Evolutionary conservation across 257 asterid species (phyloP).

Genomic region (Solanum pinnatisectum): DNA sequence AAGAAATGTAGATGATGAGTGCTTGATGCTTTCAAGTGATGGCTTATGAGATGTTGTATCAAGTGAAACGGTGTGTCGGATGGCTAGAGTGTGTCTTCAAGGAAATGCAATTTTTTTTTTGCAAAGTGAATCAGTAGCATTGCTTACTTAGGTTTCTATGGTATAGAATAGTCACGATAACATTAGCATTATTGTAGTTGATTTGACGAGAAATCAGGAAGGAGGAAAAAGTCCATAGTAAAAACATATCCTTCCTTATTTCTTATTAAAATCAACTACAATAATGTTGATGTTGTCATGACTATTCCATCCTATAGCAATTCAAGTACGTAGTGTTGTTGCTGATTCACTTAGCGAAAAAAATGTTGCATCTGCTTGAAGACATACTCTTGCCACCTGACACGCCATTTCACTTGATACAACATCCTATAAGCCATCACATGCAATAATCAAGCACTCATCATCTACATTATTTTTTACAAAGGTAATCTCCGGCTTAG

Average conservation of each 20-base stretch:
- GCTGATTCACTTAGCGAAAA: conserved; percentile 2
- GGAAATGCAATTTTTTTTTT: too few species aligned
- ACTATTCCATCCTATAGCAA: neutral
- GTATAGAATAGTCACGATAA: neutral
- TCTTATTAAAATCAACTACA: conserved; percentile 2
- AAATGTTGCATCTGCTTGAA: neutral
- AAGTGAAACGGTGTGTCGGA: too few species aligned
- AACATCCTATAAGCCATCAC: too few species aligned
- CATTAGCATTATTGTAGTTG: conserved; percentile 1
- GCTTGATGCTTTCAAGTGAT: too few species aligned
- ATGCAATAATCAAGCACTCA: too few species aligned
- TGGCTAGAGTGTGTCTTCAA: too few species aligned
- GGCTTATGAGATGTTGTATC: too few species aligned
- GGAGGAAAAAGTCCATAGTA: neutral
- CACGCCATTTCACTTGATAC: too few species aligned
- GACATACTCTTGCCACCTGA: neutral
- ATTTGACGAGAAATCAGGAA: neutral
- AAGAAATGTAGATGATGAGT: too few species aligned
- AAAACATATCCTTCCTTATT: neutral
- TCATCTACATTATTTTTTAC: too few species aligned
- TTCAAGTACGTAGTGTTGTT: neutral
- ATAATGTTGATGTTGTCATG: neutral
- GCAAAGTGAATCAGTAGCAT: too few species aligned
- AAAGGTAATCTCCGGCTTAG: too few species aligned
- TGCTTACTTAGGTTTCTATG: neutral